Evolutionary conservation across 192 early-diverging fungal genomes (phyloP), one percentile per base, ranked within the genome.

Genomic region (Backusella mclennaniae): DNA sequence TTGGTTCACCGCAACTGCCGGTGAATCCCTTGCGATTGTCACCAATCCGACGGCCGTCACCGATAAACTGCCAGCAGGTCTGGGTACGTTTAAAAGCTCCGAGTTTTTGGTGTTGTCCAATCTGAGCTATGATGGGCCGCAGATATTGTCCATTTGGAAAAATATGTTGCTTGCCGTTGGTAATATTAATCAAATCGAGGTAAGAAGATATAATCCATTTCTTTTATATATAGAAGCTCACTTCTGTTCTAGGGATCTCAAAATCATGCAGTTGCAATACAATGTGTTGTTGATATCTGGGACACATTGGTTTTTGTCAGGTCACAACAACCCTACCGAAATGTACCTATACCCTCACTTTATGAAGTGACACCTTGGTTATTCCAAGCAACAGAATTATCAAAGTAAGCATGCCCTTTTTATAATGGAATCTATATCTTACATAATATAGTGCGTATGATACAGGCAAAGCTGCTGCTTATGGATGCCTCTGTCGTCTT

Each of bases 351-450:
- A 69, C 95, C 94, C 2, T 83, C 89, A 6, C 81, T 95, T 0
- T 94, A 92, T 59, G 92, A 96, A 49, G 90, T 94, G 77, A 81
- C 90, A 7, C 86, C 91, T 2, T 95, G 94, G 93, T 76, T 96
- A 26, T 92, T 96, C 53, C 85, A 95, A 79, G 91, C 93, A 0
- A 84, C 88, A 29, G 87, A 91, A 76, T 44, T 92, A 29, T 78
- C 84, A 67, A 77, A 71, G 92, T 69, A 8, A 19, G 26, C 26
- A 26, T 26, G 26, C 26, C 11, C n/a, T 19, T 76, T 52, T 66
- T 69, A 14, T 69, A n/a, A 21, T 41, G 14, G 11, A 4, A 26
- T 26, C 26, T 0, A 36, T 14, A 31, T 17, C 14, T 38, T 11
- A 23, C 49, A 67, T 79, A 75, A n/a, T 68, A 31, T 67, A 95